Evolutionary conservation across 2,329 filamentous ascomycete species (phyloP), one percentile per base, ranked within the genome.

Genomic region (Davidsoniella eucalypti): DNA sequence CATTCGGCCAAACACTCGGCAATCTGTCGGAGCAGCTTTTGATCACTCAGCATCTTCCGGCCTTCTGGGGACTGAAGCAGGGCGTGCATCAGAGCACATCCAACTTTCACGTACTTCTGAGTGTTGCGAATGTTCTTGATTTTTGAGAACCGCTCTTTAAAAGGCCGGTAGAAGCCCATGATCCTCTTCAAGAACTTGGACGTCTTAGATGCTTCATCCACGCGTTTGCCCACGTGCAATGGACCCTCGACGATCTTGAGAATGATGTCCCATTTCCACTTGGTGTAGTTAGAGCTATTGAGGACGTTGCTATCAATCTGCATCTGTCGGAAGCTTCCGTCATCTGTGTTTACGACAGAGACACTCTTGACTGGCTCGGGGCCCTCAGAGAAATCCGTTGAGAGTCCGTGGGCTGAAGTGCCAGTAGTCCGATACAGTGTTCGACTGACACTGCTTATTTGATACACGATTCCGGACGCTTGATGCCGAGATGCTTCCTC

Each of bases 191-290:
- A 82, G 60, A 96, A 98, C 61, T 96, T 96, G 2, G 88, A 94
- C 1, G 84, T 87, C 61, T 87, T 90, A 61, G 94, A 84, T 0
- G 90, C 90, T 64, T 98, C 92, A 57, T 95, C 90, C 4, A 98
- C 72, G 9, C 92, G 76, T 64, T 94, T 95, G 1, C 88, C 82
- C 56, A 87, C 94, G 21, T 87, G 82, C 18, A 98, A 67, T 1
- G 93, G 92, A 0, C 92, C 93, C 61, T 96, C 90, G 36, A 98
- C 88, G 48, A 96, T 80, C 58, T 82, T 84, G 52, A 88, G 75
- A 40, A 98, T 87, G 37, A 94, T 70, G 54, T 94, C 87, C 92
- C 93, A 98, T 61, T 94, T 90, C 92, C 92, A 98, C 63, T 98
- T 98, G 38, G 79, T 72, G 59, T 84, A 94, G 57, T 94, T 95